Evolutionary conservation across 1,139 yeast genomes (phyloP).

Genomic region (Zygosaccharomyces sapae): DNA sequence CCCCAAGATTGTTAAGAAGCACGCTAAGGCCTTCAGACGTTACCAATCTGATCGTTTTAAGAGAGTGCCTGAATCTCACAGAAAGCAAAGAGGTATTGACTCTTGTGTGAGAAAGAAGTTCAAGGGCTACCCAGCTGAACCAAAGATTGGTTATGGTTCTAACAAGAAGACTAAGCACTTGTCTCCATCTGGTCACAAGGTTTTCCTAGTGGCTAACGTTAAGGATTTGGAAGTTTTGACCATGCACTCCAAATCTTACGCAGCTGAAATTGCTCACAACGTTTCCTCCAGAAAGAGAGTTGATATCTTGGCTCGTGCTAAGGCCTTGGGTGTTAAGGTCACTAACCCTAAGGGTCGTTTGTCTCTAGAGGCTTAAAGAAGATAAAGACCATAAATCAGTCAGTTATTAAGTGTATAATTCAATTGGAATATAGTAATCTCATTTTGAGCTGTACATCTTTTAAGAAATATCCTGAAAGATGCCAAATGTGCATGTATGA

Average conservation of each 20-base stretch:
- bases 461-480: background rate
- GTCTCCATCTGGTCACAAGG: conserved; percentile 98
- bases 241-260: conserved; percentile 97
- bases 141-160: conserved; percentile 99
- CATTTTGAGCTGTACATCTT: conserved; percentile 7
- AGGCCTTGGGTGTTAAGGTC: conserved; percentile 97
- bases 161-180: conserved; percentile 97
- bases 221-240: conserved; percentile 92
- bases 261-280: conserved; percentile 99
- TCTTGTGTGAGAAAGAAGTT: conserved; percentile 99
- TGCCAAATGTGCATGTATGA: too few species aligned
- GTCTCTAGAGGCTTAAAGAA: conserved; percentile 85
- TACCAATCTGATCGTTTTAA: conserved; percentile 99
- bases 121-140: conserved; percentile 99
- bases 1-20: conserved; percentile 99
- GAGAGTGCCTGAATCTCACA: conserved; percentile 98
- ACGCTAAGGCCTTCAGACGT: conserved; percentile 98
- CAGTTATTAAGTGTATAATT: conserved; percentile 14
- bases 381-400: conserved; percentile 3
- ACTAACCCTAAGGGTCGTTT: conserved; percentile 99
- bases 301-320: conserved; percentile 93
- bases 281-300: conserved; percentile 98
- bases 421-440: conserved; percentile 9
- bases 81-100: conserved; percentile 99
- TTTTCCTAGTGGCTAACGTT: conserved; percentile 87